Evolutionary conservation across 2,329 filamentous ascomycete genomes (phyloP).

Genomic region (Diatrype stigma): DNA sequence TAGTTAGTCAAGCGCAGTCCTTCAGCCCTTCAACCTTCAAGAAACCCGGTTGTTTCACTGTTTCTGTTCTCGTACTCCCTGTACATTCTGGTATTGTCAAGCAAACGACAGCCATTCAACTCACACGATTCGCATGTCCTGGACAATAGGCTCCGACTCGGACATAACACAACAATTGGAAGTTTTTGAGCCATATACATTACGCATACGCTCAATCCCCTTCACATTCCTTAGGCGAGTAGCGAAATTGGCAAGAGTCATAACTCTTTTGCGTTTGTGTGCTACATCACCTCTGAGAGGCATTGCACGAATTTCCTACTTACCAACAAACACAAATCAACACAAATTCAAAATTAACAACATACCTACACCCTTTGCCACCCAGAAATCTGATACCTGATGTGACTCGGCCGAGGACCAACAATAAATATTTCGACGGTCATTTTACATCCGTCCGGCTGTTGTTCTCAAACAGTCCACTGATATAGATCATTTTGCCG

Average conservation of each 20-base stretch:
- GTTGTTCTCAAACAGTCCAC: background rate
- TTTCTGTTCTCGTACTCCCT: conserved; percentile 21
- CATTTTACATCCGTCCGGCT: too few species aligned
- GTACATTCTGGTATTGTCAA: background rate
- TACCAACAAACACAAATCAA: background rate
- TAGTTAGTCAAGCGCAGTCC: conserved; percentile 14
- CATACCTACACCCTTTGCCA: background rate
- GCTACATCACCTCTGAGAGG: background rate
- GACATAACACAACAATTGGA: background rate
- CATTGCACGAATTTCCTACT: background rate
- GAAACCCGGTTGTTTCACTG: conserved; percentile 32
- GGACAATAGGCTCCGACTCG: background rate
- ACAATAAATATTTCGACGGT: too few species aligned
- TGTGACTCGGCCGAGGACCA: background rate
- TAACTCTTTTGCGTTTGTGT: too few species aligned
- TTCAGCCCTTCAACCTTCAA: conserved; percentile 19
- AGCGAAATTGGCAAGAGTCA: background rate
- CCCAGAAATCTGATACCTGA: background rate
- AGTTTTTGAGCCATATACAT: background rate
- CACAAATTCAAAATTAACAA: background rate
- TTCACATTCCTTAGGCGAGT: background rate
- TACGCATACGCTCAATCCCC: background rate
- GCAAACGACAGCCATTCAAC: background rate
- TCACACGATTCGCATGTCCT: background rate
- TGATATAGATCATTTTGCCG: background rate